phyloP scores from a whole-genome alignment of 2,329 filamentous ascomycete genomes.

The Tolypocladium nubicola region DNA sequence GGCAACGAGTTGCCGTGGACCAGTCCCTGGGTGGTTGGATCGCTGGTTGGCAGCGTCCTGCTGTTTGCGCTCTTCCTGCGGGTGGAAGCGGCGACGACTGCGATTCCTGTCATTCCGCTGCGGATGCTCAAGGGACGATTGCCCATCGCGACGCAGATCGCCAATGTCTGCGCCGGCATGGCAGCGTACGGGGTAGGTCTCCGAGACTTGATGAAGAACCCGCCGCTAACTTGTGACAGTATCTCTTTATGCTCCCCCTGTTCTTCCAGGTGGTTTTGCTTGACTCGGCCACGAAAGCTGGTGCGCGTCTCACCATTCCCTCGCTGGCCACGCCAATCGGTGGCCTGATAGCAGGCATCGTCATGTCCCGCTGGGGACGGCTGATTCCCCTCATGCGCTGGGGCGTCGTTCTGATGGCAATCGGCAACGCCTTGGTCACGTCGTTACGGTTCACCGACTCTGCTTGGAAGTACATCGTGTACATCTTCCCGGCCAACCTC shows the following conservation, averaged over 20 bases:
- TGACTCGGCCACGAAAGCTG: slow-evolving; percentile 53
- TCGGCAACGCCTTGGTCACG: slow-evolving; percentile 42
- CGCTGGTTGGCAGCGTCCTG: slow-evolving; percentile 30
- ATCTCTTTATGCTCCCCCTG: slow-evolving; percentile 59
- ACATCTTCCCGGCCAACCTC: slow-evolving; percentile 46
- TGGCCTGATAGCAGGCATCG: slow-evolving; percentile 42
- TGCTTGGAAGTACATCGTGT: slow-evolving; percentile 43
- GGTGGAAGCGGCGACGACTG: slow-evolving; percentile 37
- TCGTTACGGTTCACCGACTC: slow-evolving; percentile 38
- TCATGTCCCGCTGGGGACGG: slow-evolving; percentile 47
- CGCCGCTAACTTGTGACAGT: slow-evolving; percentile 22
- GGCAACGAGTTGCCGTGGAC: slow-evolving; percentile 45
- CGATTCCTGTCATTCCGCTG: slow-evolving; percentile 43
- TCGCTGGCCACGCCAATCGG: slow-evolving; percentile 49
- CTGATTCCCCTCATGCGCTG: slow-evolving; percentile 40
- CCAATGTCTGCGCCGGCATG: slow-evolving; percentile 51
- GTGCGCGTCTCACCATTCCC: slow-evolving; percentile 52
- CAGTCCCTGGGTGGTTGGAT: slow-evolving; percentile 34
- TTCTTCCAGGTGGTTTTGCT: slow-evolving; percentile 59
- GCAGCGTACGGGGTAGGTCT: slow-evolving; percentile 48
- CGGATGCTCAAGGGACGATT: slow-evolving; percentile 45
- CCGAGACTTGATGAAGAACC: neutral
- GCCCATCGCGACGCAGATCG: slow-evolving; percentile 42
- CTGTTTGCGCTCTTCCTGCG: slow-evolving; percentile 33
- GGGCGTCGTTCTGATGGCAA: slow-evolving; percentile 38